Conservation (phyloP, 805 yeast genomes). For the Pichia membranifaciens region DNA sequence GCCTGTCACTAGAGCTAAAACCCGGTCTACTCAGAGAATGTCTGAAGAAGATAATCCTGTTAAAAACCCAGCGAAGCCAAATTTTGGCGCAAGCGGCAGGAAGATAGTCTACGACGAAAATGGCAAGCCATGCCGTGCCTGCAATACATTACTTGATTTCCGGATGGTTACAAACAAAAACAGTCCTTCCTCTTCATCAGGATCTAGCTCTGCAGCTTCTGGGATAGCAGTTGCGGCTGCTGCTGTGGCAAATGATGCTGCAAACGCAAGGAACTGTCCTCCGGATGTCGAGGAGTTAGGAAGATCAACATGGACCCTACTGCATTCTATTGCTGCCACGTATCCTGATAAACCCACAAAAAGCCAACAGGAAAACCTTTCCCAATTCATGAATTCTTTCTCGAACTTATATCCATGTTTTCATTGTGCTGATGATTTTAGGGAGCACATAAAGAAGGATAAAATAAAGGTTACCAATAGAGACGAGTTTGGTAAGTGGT, state of each 20-base stretch:
- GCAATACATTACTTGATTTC: constrained; percentile 79
- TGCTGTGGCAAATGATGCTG: constrained; percentile 15
- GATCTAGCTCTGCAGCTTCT: constrained; percentile 18
- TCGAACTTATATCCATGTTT: constrained; percentile 87
- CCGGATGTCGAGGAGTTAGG: constrained; percentile 84
- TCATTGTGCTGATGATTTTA: constrained; percentile 86
- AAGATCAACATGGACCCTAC: constrained; percentile 82
- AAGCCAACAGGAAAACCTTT: constrained; percentile 65
- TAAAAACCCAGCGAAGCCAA: constrained; percentile 7
- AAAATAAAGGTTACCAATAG: constrained; percentile 59
- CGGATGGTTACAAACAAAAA: constrained; percentile 44
- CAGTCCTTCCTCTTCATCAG: constrained; percentile 14
- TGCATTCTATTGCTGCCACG: constrained; percentile 85
- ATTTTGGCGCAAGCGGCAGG: constrained; percentile 54
- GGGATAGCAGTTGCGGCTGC: constrained; percentile 13
- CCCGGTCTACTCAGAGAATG: constrained; percentile 1
- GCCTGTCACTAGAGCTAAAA: too few species aligned
- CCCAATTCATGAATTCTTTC: constrained; percentile 60
- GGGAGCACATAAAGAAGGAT: constrained; percentile 45
- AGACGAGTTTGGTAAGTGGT: constrained; percentile 82
- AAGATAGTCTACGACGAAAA: constrained; percentile 74
- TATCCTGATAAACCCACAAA: constrained; percentile 68
- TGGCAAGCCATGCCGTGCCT: constrained; percentile 94
- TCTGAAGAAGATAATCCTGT: constrained; percentile 1
- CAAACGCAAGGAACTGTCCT: constrained; percentile 55